These are phyloP conservation scores for Citrullus colocynthis DNA, from an alignment of 306 rosid species.

Conservation along the genomic window DNA sequence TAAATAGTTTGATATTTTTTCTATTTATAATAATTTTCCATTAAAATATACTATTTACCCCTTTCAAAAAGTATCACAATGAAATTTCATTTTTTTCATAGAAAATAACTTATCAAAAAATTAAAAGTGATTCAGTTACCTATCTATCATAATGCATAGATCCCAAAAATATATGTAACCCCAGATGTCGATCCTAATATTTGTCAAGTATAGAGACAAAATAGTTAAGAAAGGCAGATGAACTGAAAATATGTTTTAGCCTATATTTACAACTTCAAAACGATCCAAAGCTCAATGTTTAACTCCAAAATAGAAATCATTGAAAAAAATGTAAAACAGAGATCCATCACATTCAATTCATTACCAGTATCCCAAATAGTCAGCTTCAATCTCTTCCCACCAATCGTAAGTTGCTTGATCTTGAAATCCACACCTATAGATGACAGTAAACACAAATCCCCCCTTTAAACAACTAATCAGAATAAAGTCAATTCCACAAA, in stretches of 20 bases:
- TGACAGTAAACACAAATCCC: not conserved
- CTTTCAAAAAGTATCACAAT: not conserved
- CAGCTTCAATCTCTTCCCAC: conserved; percentile 71
- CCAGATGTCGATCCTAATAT: not conserved
- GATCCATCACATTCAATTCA: not conserved
- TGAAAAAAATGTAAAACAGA: not conserved
- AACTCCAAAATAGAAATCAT: not conserved
- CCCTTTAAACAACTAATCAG: not conserved
- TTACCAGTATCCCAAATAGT: conserved; percentile 98
- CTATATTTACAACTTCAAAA: not conserved
- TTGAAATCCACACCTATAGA: conserved; percentile 85
- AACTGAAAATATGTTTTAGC: not conserved
- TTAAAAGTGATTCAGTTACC: not conserved
- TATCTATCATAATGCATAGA: not conserved
- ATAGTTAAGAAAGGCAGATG: not conserved
- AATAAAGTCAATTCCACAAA: not conserved
- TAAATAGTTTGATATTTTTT: too few species aligned
- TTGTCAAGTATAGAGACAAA: not conserved
- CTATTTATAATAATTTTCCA: not conserved
- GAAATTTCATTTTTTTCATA: not conserved
- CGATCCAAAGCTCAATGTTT: not conserved
- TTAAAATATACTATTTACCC: not conserved
- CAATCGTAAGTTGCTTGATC: conserved; percentile 67
- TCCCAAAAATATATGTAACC: not conserved
- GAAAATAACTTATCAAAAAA: not conserved